Conservation (phyloP, 2,329 filamentous ascomycete species). For the Stachybotrys elegans region DNA sequence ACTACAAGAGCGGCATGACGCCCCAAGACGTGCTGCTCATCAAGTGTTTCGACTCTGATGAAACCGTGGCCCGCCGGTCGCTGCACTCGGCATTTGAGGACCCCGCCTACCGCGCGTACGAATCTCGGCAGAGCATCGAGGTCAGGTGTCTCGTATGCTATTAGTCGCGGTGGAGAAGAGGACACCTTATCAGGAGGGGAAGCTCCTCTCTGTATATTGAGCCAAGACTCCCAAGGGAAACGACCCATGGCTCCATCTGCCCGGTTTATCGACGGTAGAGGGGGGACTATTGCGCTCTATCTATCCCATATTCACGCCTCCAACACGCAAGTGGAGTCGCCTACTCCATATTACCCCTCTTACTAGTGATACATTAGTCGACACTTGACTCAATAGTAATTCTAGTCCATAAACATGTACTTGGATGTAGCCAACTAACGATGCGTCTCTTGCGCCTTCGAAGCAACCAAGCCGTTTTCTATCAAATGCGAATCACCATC, state of each 20-base stretch:
- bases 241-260: not conserved
- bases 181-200: not conserved
- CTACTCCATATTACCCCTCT: too few species aligned
- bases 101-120: constrained; percentile 45
- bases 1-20: constrained; percentile 45
- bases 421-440: too few species aligned
- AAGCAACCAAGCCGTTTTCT: too few species aligned
- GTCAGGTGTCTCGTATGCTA: constrained; percentile 60
- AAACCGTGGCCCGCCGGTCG: constrained; percentile 44
- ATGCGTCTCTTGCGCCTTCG: too few species aligned
- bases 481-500: too few species aligned
- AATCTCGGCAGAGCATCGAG: constrained; percentile 58
- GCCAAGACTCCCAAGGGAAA: not conserved
- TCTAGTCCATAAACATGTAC: too few species aligned
- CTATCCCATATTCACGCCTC: too few species aligned
- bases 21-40: constrained; percentile 52
- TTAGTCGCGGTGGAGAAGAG: constrained; percentile 20
- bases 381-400: too few species aligned
- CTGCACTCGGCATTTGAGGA: constrained; percentile 52
- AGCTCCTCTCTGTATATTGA: not conserved
- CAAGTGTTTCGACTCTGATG: constrained; percentile 60
- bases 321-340: too few species aligned
- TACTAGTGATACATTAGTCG: too few species aligned
- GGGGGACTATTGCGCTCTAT: too few species aligned
- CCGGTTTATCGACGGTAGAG: too few species aligned